Conservation (phyloP, 352 stramenopile genomes). For the Elongisporangium senticosum region DNA sequence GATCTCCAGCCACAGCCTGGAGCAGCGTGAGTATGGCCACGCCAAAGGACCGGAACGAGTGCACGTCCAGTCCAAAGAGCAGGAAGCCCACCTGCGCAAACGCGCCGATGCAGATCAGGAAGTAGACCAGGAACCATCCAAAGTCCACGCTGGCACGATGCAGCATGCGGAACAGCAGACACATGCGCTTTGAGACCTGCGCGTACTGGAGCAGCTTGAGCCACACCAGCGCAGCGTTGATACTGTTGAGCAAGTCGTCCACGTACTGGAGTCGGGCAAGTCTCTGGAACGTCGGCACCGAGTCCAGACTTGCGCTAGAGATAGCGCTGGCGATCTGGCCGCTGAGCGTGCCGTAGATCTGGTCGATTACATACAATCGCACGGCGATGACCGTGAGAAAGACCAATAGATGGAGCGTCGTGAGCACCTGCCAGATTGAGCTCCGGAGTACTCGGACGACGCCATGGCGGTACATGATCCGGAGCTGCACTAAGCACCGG, state of each 20-base stretch:
- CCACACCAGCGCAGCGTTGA: slow-evolving; percentile 55
- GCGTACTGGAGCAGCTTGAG: slow-evolving; percentile 66
- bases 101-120: slow-evolving; percentile 48
- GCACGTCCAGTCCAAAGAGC: slow-evolving; percentile 50
- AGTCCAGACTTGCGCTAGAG: slow-evolving; percentile 8
- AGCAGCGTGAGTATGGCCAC: slow-evolving; percentile 48
- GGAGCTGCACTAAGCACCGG: slow-evolving; percentile 21
- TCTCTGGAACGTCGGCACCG: slow-evolving; percentile 34
- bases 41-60: slow-evolving; percentile 49
- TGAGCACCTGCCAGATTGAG: slow-evolving; percentile 36
- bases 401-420: slow-evolving; percentile 28
- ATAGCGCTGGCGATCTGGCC: slow-evolving; percentile 22
- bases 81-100: slow-evolving; percentile 66
- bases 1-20: slow-evolving; percentile 46
- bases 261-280: slow-evolving; percentile 29
- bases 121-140: slow-evolving; percentile 52
- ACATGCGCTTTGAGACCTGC: slow-evolving; percentile 59
- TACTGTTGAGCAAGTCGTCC: slow-evolving; percentile 34
- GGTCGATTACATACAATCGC: slow-evolving; percentile 46
- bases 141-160: slow-evolving; percentile 45
- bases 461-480: slow-evolving; percentile 22
- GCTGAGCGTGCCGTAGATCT: slow-evolving; percentile 51
- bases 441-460: slow-evolving; percentile 22
- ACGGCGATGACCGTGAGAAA: slow-evolving; percentile 46
- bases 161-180: slow-evolving; percentile 45